Percentiles rank a stretch among this genome's conserved stretches.
phyloP scores from a whole-genome alignment of 139 green algal genomes.

The Yamagishiella unicocca region DNA sequence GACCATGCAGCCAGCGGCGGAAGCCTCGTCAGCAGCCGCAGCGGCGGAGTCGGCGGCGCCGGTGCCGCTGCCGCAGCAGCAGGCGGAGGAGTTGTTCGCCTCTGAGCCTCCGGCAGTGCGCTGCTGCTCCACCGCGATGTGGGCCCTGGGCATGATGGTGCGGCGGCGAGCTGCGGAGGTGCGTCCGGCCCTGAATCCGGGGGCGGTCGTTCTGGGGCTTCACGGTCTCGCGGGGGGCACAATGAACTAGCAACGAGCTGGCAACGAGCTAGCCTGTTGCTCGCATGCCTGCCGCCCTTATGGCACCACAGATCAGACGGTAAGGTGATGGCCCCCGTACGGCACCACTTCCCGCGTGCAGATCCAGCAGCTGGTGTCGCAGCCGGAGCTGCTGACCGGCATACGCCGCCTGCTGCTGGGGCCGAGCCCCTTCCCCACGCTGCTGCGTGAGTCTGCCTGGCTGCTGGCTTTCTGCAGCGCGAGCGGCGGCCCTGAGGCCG shows the following conservation, averaged over 20 bases:
- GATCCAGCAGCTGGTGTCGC: background rate
- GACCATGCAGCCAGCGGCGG: background rate
- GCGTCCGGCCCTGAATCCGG: background rate
- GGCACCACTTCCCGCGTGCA: too few relatives aligned
- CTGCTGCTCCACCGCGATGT: conserved; percentile 39
- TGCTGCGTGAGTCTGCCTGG: conserved; percentile 31
- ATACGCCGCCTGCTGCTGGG: conserved; percentile 31
- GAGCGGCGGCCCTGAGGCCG: background rate
- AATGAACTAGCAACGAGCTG: too few relatives aligned
- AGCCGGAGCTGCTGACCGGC: conserved; percentile 8
- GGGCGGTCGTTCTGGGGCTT: too few relatives aligned
- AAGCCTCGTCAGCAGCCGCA: background rate
- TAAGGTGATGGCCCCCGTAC: too few relatives aligned
- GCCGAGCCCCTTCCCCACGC: background rate
- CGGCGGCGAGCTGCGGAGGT: background rate
- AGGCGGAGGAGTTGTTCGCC: background rate
- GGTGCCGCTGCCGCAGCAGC: background rate
- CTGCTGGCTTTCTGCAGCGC: conserved; percentile 5
- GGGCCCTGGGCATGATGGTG: conserved; percentile 38
- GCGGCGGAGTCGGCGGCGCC: background rate
- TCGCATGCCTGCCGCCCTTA: too few relatives aligned
- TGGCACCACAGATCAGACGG: too few relatives aligned
- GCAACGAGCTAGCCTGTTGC: too few relatives aligned
- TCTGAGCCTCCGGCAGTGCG: background rate
- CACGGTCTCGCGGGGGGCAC: too few relatives aligned